Conservation (phyloP, 805 yeast genomes). For the Yarrowia sp. region DNA sequence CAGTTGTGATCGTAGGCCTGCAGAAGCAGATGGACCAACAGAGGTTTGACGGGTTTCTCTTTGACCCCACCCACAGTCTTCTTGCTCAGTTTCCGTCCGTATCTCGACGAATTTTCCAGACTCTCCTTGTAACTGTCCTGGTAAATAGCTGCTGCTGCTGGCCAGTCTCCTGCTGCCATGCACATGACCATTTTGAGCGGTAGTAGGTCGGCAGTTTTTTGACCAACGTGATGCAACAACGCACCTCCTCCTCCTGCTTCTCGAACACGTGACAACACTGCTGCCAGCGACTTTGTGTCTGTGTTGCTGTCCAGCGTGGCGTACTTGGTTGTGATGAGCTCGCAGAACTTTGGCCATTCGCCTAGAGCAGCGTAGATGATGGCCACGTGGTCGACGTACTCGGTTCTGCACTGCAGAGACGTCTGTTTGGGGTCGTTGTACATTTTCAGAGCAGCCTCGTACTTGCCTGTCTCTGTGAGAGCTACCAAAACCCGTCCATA, state of each 20-base stretch:
- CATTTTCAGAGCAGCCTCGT: conserved; percentile 2
- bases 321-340: background rate
- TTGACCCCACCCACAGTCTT: background rate
- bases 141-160: background rate
- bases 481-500: conserved; percentile 32
- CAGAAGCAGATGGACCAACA: conserved; percentile 3
- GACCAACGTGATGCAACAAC: conserved; percentile 1
- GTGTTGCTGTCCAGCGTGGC: conserved; percentile 1
- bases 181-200: conserved; percentile 28
- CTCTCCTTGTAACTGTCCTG: background rate
- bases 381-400: conserved; percentile 26
- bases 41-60: background rate
- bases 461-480: conserved; percentile 14
- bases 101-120: background rate
- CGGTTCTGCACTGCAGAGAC: conserved; percentile 6
- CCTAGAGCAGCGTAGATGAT: conserved; percentile 15
- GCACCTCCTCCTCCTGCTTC: conserved; percentile 16
- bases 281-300: conserved; percentile 11
- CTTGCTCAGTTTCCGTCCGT: conserved; percentile 8
- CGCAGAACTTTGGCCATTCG: conserved; percentile 6
- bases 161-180: conserved; percentile 33
- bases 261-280: background rate
- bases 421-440: conserved; percentile 3
- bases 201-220: conserved; percentile 1
- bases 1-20: conserved; percentile 13